These are phyloP conservation scores for Didymella pomorum DNA, from an alignment of 2,329 filamentous ascomycete genomes.

Conservation along the genomic window DNA sequence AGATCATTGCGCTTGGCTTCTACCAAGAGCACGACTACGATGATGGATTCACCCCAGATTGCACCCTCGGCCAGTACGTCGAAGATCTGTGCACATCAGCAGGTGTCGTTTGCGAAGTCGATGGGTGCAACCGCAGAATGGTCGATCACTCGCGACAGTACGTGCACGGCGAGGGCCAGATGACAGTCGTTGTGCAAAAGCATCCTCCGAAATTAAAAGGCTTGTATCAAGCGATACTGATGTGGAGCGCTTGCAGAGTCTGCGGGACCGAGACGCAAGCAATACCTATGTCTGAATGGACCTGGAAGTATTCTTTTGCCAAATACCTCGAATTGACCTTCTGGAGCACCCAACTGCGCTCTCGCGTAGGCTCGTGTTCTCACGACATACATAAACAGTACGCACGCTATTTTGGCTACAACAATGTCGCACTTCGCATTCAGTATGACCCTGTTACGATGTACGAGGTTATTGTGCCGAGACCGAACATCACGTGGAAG, in stretches of 20 bases:
- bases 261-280: slow-evolving; percentile 91
- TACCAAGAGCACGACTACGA: slow-evolving; percentile 86
- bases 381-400: slow-evolving; percentile 95
- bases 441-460: slow-evolving; percentile 94
- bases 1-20: slow-evolving; percentile 87
- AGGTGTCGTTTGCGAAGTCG: slow-evolving; percentile 78
- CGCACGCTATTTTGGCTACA: slow-evolving; percentile 88
- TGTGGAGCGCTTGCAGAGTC: slow-evolving; percentile 97
- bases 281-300: slow-evolving; percentile 89
- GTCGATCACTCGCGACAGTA: slow-evolving; percentile 94
- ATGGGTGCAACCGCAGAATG: slow-evolving; percentile 88
- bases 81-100: slow-evolving; percentile 85
- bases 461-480: slow-evolving; percentile 91
- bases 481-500: slow-evolving; percentile 93
- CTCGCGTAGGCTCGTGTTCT: slow-evolving; percentile 77
- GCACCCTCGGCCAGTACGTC: slow-evolving; percentile 92
- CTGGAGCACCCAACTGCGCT: slow-evolving; percentile 85
- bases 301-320: slow-evolving; percentile 98
- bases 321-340: slow-evolving; percentile 98
- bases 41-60: slow-evolving; percentile 79
- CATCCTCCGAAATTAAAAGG: slow-evolving; percentile 71
- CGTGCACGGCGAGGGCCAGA: slow-evolving; percentile 92
- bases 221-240: slow-evolving; percentile 79
- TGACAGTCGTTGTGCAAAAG: slow-evolving; percentile 88
- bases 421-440: slow-evolving; percentile 83